Percentiles rank a stretch among this genome's conserved stretches.
phyloP scores from a whole-genome alignment of 768 basidiomycete genomes.

The Serendipita sp. region DNA sequence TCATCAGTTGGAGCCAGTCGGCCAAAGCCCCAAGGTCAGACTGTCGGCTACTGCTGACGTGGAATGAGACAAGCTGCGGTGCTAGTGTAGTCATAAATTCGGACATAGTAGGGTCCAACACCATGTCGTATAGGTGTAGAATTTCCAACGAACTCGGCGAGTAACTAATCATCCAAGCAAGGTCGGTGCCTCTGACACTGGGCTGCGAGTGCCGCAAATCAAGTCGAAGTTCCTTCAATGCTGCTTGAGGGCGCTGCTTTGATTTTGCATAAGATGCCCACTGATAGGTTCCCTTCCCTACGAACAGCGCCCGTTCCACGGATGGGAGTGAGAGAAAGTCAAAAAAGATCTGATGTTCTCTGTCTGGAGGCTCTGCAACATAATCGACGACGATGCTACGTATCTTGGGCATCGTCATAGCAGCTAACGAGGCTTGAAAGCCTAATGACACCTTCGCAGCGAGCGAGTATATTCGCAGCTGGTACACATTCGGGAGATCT shows the following conservation, averaged over 20 bases:
- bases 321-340: not conserved
- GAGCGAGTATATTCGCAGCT: not conserved
- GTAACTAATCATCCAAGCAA: not conserved
- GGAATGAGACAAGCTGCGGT: not conserved
- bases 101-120: not conserved
- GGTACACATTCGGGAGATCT: not conserved
- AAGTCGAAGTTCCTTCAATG: not conserved
- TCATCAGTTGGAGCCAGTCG: not conserved
- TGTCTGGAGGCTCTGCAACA: slow-evolving; percentile 1
- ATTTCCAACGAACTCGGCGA: not conserved
- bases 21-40: not conserved
- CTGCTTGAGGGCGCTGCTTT: not conserved
- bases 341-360: not conserved
- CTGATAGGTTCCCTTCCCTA: not conserved
- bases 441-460: not conserved
- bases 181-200: not conserved
- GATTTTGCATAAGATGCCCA: not conserved
- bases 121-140: not conserved
- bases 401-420: not conserved
- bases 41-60: slow-evolving; percentile 1
- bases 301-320: not conserved
- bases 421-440: not conserved
- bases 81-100: not conserved
- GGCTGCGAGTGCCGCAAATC: slow-evolving; percentile 1
- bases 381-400: not conserved